Evolutionary conservation across 1,139 yeast species (phyloP).

Genomic region (Suzukiozyma palmioleophila): DNA sequence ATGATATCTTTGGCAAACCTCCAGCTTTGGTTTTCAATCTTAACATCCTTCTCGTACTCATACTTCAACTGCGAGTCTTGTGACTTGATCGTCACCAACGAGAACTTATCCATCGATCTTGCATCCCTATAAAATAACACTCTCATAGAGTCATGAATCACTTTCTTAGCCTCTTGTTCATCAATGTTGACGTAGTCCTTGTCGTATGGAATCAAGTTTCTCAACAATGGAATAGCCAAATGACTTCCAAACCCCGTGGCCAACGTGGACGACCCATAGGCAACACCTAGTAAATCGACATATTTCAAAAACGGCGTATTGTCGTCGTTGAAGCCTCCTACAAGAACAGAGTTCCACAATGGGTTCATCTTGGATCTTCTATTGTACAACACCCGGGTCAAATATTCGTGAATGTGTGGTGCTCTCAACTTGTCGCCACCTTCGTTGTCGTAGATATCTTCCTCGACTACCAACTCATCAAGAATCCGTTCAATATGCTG

Average conservation of each 20-base stretch:
- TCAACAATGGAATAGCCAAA: constrained; percentile 85
- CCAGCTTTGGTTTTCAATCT: constrained; percentile 82
- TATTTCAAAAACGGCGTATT: constrained; percentile 69
- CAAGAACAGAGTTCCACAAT: constrained; percentile 89
- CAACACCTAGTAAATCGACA: constrained; percentile 88
- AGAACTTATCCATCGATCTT: constrained; percentile 80
- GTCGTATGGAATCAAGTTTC: constrained; percentile 79
- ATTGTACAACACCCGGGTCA: constrained; percentile 77
- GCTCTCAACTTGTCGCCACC: constrained; percentile 74
- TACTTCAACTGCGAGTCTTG: constrained; percentile 29
- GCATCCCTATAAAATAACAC: constrained; percentile 96
- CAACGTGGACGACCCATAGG: constrained; percentile 81
- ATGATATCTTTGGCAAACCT: constrained; percentile 80
- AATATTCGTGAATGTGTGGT: constrained; percentile 81
- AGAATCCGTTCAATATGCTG: constrained; percentile 75
- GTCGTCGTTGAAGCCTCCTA: constrained; percentile 80
- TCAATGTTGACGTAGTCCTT: constrained; percentile 65
- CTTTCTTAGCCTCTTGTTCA: constrained; percentile 70
- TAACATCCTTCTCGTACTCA: constrained; percentile 59
- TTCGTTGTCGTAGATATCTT: constrained; percentile 77
- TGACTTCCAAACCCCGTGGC: constrained; percentile 98
- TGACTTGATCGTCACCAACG: constrained; percentile 73
- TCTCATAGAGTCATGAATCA: constrained; percentile 84
- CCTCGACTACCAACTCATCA: constrained; percentile 68
- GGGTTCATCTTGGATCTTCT: constrained; percentile 95